Conservation (phyloP, 2,329 filamentous ascomycete genomes). For the Colletotrichum brevisporum region DNA sequence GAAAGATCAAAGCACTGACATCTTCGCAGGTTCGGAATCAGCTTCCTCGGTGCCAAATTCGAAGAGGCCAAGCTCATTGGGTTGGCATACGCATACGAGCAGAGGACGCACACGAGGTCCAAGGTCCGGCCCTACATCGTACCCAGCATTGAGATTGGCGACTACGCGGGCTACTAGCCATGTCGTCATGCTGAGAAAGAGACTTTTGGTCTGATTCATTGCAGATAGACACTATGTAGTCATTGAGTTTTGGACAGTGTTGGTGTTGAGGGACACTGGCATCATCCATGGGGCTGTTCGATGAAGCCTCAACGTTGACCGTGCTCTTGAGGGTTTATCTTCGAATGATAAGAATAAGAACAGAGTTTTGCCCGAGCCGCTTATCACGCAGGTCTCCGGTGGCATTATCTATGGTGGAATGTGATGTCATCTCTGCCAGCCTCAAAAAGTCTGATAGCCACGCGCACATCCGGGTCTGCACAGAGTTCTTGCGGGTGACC, state of each 20-base stretch:
- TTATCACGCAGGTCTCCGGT: too few species aligned
- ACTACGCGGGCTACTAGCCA: conserved; percentile 41
- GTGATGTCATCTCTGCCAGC: too few species aligned
- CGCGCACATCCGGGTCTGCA: background rate
- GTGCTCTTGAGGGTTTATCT: too few species aligned
- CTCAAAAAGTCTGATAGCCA: too few species aligned
- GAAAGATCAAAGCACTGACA: background rate
- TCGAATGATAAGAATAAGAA: too few species aligned
- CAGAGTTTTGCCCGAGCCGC: too few species aligned
- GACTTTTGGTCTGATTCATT: too few species aligned
- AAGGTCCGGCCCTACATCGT: conserved; percentile 47
- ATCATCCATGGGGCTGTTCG: background rate
- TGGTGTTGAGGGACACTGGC: background rate
- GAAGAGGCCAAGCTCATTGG: conserved; percentile 73
- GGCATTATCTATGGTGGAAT: too few species aligned
- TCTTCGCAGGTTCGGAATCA: conserved; percentile 66
- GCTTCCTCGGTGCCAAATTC: conserved; percentile 72
- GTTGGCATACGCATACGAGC: conserved; percentile 78
- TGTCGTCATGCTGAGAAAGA: background rate
- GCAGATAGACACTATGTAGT: too few species aligned
- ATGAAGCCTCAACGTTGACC: background rate
- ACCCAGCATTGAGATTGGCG: conserved; percentile 50
- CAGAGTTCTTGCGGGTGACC: too few species aligned
- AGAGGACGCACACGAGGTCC: conserved; percentile 58
- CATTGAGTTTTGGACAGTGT: too few species aligned